phyloP scores from a whole-genome alignment of 1,139 yeast genomes.

The Entelexis paramagnoliae region DNA sequence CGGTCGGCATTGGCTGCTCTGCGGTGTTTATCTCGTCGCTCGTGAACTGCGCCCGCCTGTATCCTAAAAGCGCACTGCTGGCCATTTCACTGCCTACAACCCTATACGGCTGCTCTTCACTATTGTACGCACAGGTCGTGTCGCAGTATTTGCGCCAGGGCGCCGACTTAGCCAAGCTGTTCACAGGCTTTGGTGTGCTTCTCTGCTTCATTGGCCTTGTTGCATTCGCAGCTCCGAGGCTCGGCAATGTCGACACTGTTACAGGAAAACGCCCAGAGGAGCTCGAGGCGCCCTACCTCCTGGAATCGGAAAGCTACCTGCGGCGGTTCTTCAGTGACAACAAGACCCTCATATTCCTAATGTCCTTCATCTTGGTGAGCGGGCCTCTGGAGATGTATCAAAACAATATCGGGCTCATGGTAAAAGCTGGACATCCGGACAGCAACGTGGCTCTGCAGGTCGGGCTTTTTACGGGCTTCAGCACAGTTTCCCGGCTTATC shows the following conservation, averaged over 20 bases:
- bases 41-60: constrained; percentile 73
- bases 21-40: constrained; percentile 67
- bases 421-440: constrained; percentile 13
- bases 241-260: constrained; percentile 18
- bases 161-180: constrained; percentile 41
- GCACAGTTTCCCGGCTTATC: constrained; percentile 53
- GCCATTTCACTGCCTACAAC: constrained; percentile 85
- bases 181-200: constrained; percentile 46
- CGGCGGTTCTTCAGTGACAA: constrained; percentile 46
- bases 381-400: constrained; percentile 87
- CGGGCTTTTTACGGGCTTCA: constrained; percentile 44
- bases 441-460: constrained; percentile 38
- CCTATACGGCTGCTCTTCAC: constrained; percentile 71
- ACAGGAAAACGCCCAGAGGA: not conserved
- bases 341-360: constrained; percentile 53
- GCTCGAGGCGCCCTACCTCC: not conserved
- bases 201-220: constrained; percentile 26
- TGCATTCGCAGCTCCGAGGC: constrained; percentile 26
- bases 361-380: constrained; percentile 54
- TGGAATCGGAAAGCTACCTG: constrained; percentile 11
- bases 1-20: constrained; percentile 75
- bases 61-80: constrained; percentile 62
- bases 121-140: constrained; percentile 38
- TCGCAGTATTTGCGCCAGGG: constrained; percentile 34
- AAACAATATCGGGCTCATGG: constrained; percentile 63